These are phyloP conservation scores for Thelonectria olida DNA, from an alignment of 2,329 filamentous ascomycete species.

Conservation along the genomic window DNA sequence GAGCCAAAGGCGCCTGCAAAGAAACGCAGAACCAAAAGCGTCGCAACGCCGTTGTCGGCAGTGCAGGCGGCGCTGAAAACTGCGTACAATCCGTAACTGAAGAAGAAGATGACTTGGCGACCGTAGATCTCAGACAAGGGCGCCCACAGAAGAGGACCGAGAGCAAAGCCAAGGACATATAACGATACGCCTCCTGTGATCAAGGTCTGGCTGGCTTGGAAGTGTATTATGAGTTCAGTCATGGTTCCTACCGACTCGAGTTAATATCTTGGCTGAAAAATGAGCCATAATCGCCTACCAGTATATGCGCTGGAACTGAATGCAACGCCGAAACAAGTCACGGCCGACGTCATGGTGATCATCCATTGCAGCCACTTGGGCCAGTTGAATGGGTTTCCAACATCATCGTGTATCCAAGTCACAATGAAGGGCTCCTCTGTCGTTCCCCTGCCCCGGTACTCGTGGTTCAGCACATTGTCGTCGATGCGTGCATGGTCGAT, in stretches of 20 bases:
- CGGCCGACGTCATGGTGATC: conserved; percentile 69
- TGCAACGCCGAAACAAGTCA: conserved; percentile 74
- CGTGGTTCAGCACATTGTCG: conserved; percentile 62
- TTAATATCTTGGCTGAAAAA: background rate
- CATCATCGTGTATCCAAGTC: conserved; percentile 72
- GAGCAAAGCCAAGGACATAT: conserved; percentile 69
- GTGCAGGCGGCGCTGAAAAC: conserved; percentile 70
- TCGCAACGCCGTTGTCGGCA: conserved; percentile 64
- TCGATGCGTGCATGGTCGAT: conserved; percentile 67
- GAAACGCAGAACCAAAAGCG: conserved; percentile 73
- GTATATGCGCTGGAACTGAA: conserved; percentile 76
- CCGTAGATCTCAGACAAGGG: conserved; percentile 73
- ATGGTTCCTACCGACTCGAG: conserved; percentile 41
- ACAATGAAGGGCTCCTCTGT: conserved; percentile 73
- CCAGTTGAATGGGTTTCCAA: conserved; percentile 72
- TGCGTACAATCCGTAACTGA: conserved; percentile 65
- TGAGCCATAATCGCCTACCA: conserved; percentile 50
- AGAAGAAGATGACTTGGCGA: conserved; percentile 66
- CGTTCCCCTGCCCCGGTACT: conserved; percentile 70
- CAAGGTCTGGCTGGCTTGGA: conserved; percentile 60
- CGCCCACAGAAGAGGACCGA: conserved; percentile 73
- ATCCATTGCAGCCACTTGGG: conserved; percentile 68
- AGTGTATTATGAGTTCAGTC: conserved; percentile 62
- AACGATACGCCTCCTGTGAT: conserved; percentile 70
- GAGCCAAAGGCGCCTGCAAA: conserved; percentile 71